Evolutionary conservation across 2,329 filamentous ascomycete genomes (phyloP).

Genomic region (Botrytis porri): DNA sequence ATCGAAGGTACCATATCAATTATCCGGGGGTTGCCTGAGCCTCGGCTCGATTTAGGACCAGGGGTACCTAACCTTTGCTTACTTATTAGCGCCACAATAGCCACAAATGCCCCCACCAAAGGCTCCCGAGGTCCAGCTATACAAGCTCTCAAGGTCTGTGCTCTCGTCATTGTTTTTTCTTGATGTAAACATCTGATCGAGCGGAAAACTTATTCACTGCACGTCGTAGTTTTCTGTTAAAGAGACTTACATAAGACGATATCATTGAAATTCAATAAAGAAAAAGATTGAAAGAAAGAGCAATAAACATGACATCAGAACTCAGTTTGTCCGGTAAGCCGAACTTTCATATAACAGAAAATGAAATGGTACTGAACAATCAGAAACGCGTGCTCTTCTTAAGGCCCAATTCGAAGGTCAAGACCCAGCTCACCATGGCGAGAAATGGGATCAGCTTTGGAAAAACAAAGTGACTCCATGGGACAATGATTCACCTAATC

Average conservation of each 20-base stretch:
- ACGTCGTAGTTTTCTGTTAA: background rate
- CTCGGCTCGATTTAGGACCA: background rate
- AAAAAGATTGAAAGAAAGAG: background rate
- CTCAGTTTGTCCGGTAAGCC: background rate
- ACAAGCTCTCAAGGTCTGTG: no score
- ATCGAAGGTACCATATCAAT: background rate
- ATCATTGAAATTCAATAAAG: no score
- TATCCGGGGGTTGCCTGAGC: no score
- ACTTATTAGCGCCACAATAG: background rate
- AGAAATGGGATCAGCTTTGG: slow-evolving; percentile 51
- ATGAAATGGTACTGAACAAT: slow-evolving; percentile 17
- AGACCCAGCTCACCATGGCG: slow-evolving; percentile 25
- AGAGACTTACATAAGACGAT: background rate
- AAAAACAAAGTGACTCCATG: slow-evolving; percentile 47
- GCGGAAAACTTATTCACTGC: background rate
- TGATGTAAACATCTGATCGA: background rate
- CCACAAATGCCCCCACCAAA: background rate
- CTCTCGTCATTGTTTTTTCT: background rate
- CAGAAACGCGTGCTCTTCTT: slow-evolving; percentile 30
- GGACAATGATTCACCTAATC: slow-evolving; percentile 53
- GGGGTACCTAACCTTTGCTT: background rate
- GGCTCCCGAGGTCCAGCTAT: no score
- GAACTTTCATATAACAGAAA: background rate
- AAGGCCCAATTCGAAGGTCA: slow-evolving; percentile 31
- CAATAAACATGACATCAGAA: background rate